A percentile compares a stretch with the other conserved stretches of the same genome.
phyloP scores from a whole-genome alignment of 2,329 filamentous ascomycete genomes.

The Metarhizium humberi region DNA sequence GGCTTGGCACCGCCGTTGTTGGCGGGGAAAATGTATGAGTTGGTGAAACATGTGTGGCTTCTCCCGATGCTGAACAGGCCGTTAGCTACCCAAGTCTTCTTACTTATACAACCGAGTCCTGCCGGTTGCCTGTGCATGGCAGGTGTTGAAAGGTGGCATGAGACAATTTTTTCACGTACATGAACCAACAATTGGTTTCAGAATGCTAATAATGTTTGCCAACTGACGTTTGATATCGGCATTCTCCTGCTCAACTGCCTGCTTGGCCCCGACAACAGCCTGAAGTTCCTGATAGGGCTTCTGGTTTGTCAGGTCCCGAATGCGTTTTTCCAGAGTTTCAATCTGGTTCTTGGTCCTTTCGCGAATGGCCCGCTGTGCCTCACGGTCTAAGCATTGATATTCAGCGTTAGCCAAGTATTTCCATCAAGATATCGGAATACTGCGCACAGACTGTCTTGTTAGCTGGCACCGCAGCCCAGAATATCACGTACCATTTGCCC shows the following conservation, averaged over 20 bases:
- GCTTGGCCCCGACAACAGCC: constrained; percentile 63
- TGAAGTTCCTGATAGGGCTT: constrained; percentile 81
- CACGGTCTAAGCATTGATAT: constrained; percentile 51
- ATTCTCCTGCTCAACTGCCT: constrained; percentile 70
- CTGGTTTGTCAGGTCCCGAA: constrained; percentile 67
- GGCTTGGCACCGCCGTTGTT: background rate
- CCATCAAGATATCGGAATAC: too few species aligned
- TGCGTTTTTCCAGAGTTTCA: constrained; percentile 61
- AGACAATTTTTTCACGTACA: constrained; percentile 9
- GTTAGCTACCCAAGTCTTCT: background rate
- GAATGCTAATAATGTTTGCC: constrained; percentile 52
- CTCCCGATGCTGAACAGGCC: background rate
- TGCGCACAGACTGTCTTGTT: too few species aligned
- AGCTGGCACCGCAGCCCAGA: background rate
- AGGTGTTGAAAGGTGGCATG: background rate
- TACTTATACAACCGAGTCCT: background rate
- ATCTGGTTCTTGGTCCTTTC: constrained; percentile 77
- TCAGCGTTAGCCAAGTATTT: background rate
- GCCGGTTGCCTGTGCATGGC: background rate
- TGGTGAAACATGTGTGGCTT: constrained; percentile 18
- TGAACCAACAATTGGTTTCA: constrained; percentile 46
- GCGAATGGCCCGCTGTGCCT: constrained; percentile 76
- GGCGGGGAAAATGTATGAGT: constrained; percentile 17
- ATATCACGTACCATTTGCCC: constrained; percentile 43
- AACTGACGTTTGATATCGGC: constrained; percentile 64